Evolutionary conservation across 2,329 filamentous ascomycete genomes (phyloP), one percentile per base, ranked within the genome.

Genomic region (Huntiella abstrusa): DNA sequence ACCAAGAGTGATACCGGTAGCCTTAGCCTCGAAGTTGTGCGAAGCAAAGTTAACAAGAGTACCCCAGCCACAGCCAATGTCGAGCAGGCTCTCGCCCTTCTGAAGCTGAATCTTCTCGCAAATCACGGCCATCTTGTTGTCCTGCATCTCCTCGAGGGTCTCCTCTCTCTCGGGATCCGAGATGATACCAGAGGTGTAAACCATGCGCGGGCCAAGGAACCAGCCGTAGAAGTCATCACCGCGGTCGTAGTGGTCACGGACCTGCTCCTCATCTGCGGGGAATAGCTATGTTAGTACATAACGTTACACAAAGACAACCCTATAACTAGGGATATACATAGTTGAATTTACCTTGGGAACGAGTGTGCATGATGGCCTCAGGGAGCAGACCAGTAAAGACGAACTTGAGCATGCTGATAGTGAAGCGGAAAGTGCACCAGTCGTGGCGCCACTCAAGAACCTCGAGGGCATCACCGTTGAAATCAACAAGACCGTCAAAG

Each of bases 181-280:
- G 60, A 98, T 92, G 57, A 98, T 70, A 57, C 91, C 91, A 43
- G 84, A 92, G 44, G 91, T 98, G 70, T 96, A 96, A 65, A 96
- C 85, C 91, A 96, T 98, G 59, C 88, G 87, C 50, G 88, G 88
- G 51, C 91, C 91, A 52, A 96, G 75, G 73, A 96, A 96, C 86
- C 87, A 98, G 61, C 77, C 81, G 70, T 98, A 98, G 68, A 95
- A 94, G 65, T 96, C 91, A 62, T 98, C 86, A 59, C 91, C 91
- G 53, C 86, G 80, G 71, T 96, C 91, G 65, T 98, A 98, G 69
- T 95, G 86, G 63, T 87, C 85, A 60, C 87, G 85, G 48, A 96
- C 87, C 67, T 96, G 91, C 64, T 96, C 88, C 73, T 95, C 87
- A 56, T 96, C 47, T 49, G 40, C 19, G 6, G 5, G 13, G 17